These are phyloP conservation scores for Diaporthe citriasiana DNA, from an alignment of 2,329 filamentous ascomycete genomes.

Conservation along the genomic window DNA sequence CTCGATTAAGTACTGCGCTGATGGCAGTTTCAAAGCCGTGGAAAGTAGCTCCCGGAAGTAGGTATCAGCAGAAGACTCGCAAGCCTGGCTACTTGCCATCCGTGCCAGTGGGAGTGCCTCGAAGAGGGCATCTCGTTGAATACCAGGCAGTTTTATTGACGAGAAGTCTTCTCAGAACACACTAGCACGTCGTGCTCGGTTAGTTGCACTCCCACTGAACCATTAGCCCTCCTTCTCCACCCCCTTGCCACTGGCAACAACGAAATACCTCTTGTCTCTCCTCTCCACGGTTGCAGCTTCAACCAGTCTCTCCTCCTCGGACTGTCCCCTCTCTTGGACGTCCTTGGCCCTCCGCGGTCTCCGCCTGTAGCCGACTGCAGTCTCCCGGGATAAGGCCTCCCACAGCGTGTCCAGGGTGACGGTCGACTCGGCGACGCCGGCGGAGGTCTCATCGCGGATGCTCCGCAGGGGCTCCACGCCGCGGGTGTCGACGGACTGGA, in stretches of 20 bases:
- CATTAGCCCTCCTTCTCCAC: slow-evolving; percentile 13
- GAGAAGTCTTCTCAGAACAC: neutral
- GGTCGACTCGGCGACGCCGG: slow-evolving; percentile 67
- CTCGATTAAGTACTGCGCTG: neutral
- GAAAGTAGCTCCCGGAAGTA: neutral
- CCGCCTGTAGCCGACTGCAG: slow-evolving; percentile 68
- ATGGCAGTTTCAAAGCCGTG: neutral
- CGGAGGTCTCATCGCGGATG: slow-evolving; percentile 83
- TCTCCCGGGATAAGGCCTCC: slow-evolving; percentile 71
- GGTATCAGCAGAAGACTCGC: neutral
- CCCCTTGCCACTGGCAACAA: slow-evolving; percentile 75
- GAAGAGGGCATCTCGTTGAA: neutral
- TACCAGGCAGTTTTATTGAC: neutral
- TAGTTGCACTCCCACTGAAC: neutral
- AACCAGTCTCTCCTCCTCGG: slow-evolving; percentile 45
- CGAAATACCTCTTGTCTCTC: slow-evolving; percentile 79
- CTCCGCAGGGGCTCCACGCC: slow-evolving; percentile 81
- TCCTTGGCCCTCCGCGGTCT: slow-evolving; percentile 57
- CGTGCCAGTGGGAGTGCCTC: neutral
- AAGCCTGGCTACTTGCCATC: neutral
- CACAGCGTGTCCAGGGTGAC: slow-evolving; percentile 71
- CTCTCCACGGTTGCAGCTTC: slow-evolving; percentile 59
- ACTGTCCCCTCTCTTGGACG: slow-evolving; percentile 20
- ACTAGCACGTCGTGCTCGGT: neutral
- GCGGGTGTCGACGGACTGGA: slow-evolving; percentile 83